Conservation (phyloP, 2,329 filamentous ascomycete genomes). For the Didymosphaeria variabile region DNA sequence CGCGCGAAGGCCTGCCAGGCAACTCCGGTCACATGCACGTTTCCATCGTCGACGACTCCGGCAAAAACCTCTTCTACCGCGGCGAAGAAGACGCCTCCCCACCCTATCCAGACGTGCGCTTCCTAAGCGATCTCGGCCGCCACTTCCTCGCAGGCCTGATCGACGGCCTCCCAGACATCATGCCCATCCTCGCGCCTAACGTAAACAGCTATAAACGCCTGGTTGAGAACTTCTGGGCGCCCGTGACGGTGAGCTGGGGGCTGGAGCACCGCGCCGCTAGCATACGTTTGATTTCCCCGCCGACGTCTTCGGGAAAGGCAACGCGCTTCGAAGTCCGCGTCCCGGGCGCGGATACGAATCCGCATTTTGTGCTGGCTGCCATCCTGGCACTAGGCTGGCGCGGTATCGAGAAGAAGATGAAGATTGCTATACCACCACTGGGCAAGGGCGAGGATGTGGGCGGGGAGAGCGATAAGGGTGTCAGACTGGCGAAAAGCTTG, state of each 20-base stretch:
- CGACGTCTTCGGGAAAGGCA: constrained; percentile 82
- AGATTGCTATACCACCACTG: constrained; percentile 82
- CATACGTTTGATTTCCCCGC: constrained; percentile 87
- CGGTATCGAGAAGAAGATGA: constrained; percentile 90
- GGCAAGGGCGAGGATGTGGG: constrained; percentile 87
- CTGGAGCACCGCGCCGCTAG: constrained; percentile 93
- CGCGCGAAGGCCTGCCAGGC: constrained; percentile 85
- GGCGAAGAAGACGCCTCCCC: constrained; percentile 75
- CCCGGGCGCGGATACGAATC: constrained; percentile 92
- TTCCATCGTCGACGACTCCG: constrained; percentile 81
- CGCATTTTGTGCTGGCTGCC: constrained; percentile 84
- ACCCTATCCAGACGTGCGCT: constrained; percentile 65
- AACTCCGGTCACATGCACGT: constrained; percentile 97
- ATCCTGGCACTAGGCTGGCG: constrained; percentile 89
- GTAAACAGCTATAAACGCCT: constrained; percentile 98
- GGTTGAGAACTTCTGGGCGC: constrained; percentile 99
- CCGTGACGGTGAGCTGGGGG: constrained; percentile 97
- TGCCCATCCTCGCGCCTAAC: constrained; percentile 93
- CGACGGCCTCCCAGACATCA: constrained; percentile 88
- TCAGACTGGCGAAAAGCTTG: constrained; percentile 82
- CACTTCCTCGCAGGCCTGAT: constrained; percentile 93
- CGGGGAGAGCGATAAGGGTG: constrained; percentile 73
- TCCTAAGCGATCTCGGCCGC: constrained; percentile 86
- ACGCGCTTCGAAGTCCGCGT: constrained; percentile 94
- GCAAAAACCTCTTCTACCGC: constrained; percentile 84